Base-by-base conservation (phyloP, 2,329 filamentous ascomycete genomes). In the Talaromyces amestolkiae region DNA sequence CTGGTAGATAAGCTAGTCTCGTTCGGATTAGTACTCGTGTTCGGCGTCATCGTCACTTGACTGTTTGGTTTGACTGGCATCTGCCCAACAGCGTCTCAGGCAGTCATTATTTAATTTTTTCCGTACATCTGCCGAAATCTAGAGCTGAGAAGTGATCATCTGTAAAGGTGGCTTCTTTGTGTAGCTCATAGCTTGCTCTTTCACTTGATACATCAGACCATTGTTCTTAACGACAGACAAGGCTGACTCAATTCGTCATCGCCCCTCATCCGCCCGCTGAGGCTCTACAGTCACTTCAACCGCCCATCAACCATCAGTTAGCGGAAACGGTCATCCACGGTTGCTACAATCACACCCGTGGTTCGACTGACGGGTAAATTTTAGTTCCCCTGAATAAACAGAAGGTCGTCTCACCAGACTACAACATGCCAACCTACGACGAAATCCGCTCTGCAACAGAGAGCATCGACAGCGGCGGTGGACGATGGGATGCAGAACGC, bases 401-500 rank as follows among this genome's bases (percentile, higher is more conserved):
- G 2, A 22, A 10, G 22, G 31, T 37, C 37, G 22, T 43, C 39
- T 59, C 56, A 45, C 39, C 56, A 31, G 56, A 4, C 11, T 31
- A 15, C 3, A 9, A 61, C 67, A 79, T 79, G 77, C 77, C 76
- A 47, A 75, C 77, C 69, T 59, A 67, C 56, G 72, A 75, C 59
- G 77, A 79, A 43, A 74, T 73, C 54, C 73, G 73, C 64, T 78
- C 76, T 43, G 37, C 65, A 19, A 65, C 61, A 15, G 58, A 56
- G 22, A 67, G 62, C 62, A 33, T 63, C 54, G 75, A 76, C 9
- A 66, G 66, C 39, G 70, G 70, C 15, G 69, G 71, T 22, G 68
- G 69, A 35, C 74, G 78, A 66, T 79, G 78, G 76, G 78, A 80
- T 67, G 67, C 75, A 31, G 77, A 78, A 47, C 76, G 78, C 63